Base-by-base conservation (phyloP, 805 yeast genomes). In the Candida coquimbonensis region DNA sequence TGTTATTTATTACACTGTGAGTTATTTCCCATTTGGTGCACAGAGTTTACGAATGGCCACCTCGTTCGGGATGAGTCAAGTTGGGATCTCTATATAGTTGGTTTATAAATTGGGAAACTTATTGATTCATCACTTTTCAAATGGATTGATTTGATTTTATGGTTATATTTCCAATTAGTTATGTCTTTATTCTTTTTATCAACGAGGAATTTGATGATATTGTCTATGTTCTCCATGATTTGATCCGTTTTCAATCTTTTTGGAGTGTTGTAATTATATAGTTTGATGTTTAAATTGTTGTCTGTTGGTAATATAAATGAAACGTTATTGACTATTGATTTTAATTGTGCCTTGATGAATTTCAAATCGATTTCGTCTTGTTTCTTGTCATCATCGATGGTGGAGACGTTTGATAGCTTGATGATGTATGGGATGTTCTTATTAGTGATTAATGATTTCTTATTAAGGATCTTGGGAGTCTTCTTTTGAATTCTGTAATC, bases 21-120 rank as follows among this genome's bases (percentile, higher is more conserved):
- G 96, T 57, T 93, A 93, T 64, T 91, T 93, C 74, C 99, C 99
- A 13, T 85, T 90, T 68, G 99, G 99, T 12, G 86, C 91, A 1
- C 83, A 85, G 49, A 84, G 95, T 3, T 57, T 82, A 41, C 66
- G 75, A 49, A 69, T 80, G 62, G 73, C 83, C 1, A 69, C 79
- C 14, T 65, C 77, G 21, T 67, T 81, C 7, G 88, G 84, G 7
- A 63, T 76, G 7, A 70, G 76, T 46, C 80, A 78, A 46, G 54
- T 58, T n/a, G 51, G 58, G 14, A 36, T 57, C 25, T 53, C 53
- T 29, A 44, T 47, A 8, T 47, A n/a, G 32, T 33, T 33, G 31
- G 29, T 19, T 45, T 52, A 43, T 60, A 69, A 5, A 83, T 65
- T 2, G 90, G 91, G 53, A 85, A 65, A 60, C 86, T 77, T 16